phyloP scores from a whole-genome alignment of 169 alveolate species.

The Eimeria tenella region DNA sequence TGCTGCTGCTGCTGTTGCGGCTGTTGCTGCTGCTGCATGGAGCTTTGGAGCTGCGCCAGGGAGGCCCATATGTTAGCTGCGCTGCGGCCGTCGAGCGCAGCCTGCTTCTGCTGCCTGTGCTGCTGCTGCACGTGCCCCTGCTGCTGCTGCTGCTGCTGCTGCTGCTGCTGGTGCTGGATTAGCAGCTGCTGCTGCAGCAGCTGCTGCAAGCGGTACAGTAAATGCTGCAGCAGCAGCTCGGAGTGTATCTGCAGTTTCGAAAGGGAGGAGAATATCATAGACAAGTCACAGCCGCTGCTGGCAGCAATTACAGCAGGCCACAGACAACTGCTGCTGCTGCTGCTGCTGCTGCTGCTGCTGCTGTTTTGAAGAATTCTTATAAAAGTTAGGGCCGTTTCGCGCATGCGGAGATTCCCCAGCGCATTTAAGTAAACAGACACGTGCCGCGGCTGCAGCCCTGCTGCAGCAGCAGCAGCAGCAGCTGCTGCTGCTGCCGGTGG shows the following conservation, averaged over 20 bases:
- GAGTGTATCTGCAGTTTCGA: conserved; percentile 10
- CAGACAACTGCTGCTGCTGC: neutral
- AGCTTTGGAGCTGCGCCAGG: conserved; percentile 30
- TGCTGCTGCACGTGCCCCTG: neutral
- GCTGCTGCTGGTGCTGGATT: conserved; percentile 10
- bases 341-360: conserved; percentile 1
- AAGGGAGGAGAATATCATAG: conserved; percentile 10
- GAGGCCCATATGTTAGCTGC: conserved; percentile 36
- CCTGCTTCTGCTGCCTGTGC: neutral
- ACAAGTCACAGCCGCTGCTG: conserved; percentile 33
- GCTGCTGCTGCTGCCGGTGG: conserved; percentile 13
- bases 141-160: neutral
- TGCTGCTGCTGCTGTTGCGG: neutral
- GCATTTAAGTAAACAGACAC: neutral
- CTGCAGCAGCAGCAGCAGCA: neutral
- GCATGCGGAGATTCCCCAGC: conserved; percentile 22
- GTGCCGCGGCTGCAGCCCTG: conserved; percentile 16
- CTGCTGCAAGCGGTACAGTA: conserved; percentile 1
- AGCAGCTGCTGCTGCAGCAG: conserved; percentile 11
- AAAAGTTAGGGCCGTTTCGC: neutral
- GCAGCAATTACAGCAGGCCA: conserved; percentile 19
- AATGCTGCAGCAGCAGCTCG: conserved; percentile 1
- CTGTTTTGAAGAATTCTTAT: neutral
- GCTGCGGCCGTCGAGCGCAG: conserved; percentile 34
- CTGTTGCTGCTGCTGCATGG: neutral